Evolutionary conservation across 306 rosid genomes (phyloP), one percentile per base, ranked within the genome.

Genomic region (Dryas octopetala): DNA sequence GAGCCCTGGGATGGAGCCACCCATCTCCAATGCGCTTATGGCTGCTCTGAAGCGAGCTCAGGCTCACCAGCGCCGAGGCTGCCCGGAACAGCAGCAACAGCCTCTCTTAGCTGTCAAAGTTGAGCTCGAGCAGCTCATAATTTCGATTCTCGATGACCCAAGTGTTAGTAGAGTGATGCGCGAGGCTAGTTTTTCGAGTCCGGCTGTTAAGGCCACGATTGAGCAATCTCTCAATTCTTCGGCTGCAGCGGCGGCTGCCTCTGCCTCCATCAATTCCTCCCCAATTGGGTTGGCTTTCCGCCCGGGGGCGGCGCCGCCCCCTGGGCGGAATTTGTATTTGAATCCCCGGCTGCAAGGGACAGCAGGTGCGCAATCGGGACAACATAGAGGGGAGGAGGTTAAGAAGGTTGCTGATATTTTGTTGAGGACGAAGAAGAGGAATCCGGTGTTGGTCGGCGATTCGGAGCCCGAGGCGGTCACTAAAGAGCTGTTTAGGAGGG

Each of bases 151-250:
- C 14, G 99, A 96, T 46, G 99, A 96, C 75, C 99, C 99, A 0
- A 96, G 98, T 74, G 99, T 96, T 1, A 96, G 99, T 79, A 81
- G 99, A 58, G 98, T 96, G 41, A 96, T 96, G 99, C 77, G 98
- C 4, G 99, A 96, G 16, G 99, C 99, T 2, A 92, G 97, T 54
- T 96, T 96, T 60, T 92, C 98, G 0, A 90, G 97, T 55, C 98
- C 99, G 1, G 97, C 98, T 0, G 98, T 96, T 1, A 96, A 96
- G 48, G 88, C 93, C 44, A 89, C 96, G 7, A 92, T 96, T 61
- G 99, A 92, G 50, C 93, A 92, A 61, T 86, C 99, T 2, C 77
- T 95, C 9, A 90, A 87, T 82, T 80, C 89, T 26, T 7, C 77
- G 60, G 0, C 85, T 83, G 17, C 73, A 81, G 52, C 71, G 76